Evolutionary conservation across 352 stramenopile species (phyloP).

Genomic region (Globisporangium middletonii): DNA sequence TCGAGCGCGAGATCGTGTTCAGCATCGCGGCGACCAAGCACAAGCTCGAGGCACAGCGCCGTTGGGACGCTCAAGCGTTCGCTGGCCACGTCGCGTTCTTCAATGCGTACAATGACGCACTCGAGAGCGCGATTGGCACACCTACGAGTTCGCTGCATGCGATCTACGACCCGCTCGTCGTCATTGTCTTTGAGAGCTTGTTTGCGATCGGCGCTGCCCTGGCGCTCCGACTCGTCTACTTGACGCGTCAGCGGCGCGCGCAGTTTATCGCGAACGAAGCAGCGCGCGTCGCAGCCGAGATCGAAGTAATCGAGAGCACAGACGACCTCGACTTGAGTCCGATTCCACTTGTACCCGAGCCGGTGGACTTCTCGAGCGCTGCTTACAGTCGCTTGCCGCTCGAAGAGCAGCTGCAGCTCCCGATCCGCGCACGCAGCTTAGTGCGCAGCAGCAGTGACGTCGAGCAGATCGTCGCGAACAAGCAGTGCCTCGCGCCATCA

Average conservation of each 20-base stretch:
- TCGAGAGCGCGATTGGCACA: constrained; percentile 36
- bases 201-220: constrained; percentile 3
- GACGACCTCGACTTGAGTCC: constrained; percentile 9
- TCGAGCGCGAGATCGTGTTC: constrained; percentile 23
- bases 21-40: constrained; percentile 24
- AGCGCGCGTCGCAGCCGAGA: constrained; percentile 2
- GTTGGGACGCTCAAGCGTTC: constrained; percentile 30
- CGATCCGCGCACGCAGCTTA: constrained; percentile 38
- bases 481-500: constrained; percentile 36
- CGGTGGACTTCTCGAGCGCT: constrained; percentile 5
- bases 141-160: constrained; percentile 14
- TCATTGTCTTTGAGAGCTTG: constrained; percentile 26
- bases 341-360: not conserved
- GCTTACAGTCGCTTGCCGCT: constrained; percentile 41
- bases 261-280: constrained; percentile 1
- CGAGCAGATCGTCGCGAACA: constrained; percentile 18
- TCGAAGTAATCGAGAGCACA: constrained; percentile 10
- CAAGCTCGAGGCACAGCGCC: constrained; percentile 29
- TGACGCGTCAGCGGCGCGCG: not conserved
- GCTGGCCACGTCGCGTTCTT: constrained; percentile 19
- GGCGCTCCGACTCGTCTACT: constrained; percentile 4
- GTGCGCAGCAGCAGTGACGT: constrained; percentile 35
- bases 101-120: constrained; percentile 48
- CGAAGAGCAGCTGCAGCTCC: constrained; percentile 36
- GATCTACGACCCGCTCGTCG: constrained; percentile 28